These are phyloP conservation scores for Vitis rupestris DNA, from an alignment of 164 flowering plant genomes.

Conservation along the genomic window DNA sequence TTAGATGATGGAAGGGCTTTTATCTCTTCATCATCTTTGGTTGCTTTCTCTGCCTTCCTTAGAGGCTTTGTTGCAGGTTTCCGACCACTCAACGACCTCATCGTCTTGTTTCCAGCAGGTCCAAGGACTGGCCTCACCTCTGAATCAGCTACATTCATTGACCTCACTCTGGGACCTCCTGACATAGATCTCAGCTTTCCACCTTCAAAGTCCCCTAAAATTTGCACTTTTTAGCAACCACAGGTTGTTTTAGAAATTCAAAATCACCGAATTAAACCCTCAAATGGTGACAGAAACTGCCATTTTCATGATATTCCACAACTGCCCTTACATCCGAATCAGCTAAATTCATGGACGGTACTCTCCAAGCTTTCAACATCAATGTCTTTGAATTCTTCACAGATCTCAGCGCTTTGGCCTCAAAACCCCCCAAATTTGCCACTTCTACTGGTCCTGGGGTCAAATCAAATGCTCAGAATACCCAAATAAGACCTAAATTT, in stretches of 20 bases:
- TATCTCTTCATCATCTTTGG: conserved; percentile 32
- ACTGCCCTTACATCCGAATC: background rate
- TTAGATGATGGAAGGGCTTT: conserved; percentile 20
- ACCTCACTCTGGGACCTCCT: conserved; percentile 59
- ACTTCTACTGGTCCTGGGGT: background rate
- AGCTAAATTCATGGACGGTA: conserved; percentile 3
- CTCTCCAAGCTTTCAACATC: conserved; percentile 6
- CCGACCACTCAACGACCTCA: conserved; percentile 30
- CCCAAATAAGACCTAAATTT: background rate
- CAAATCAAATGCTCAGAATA: background rate
- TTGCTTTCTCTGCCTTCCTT: conserved; percentile 39
- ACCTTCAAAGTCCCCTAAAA: conserved; percentile 6
- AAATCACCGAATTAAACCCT: background rate
- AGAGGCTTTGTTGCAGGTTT: conserved; percentile 45
- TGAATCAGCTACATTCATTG: conserved; percentile 64
- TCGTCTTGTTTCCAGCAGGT: conserved; percentile 54
- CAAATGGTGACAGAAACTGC: conserved; percentile 3
- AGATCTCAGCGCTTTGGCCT: conserved; percentile 14
- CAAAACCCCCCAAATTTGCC: conserved; percentile 1
- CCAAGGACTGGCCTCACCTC: conserved; percentile 57
- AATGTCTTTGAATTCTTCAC: too few species aligned
- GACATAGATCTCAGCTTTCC: conserved; percentile 41
- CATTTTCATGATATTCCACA: background rate
- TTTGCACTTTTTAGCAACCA: conserved; percentile 3
- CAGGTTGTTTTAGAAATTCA: background rate